Conservation (phyloP, 2,329 filamentous ascomycete species). For the Dryadomyces sulphureus region DNA sequence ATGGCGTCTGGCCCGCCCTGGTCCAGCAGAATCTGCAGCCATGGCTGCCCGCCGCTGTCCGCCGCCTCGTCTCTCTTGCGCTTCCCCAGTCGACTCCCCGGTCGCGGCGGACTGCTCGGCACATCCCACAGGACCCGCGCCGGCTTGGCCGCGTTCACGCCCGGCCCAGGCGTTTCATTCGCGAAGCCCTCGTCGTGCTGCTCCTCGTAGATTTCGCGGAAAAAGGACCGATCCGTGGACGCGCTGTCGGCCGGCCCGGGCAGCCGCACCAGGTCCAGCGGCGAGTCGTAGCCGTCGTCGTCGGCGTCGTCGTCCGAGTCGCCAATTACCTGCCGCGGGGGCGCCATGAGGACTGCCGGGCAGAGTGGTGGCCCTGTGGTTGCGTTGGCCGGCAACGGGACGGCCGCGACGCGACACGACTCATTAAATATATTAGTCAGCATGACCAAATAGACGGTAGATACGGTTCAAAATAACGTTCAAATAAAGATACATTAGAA, state of each 20-base stretch:
- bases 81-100: slow-evolving; percentile 5
- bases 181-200: slow-evolving; percentile 20
- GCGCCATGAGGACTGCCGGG: neutral
- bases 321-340: neutral
- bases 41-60: neutral
- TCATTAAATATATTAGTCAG: no score
- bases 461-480: no score
- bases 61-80: slow-evolving; percentile 6
- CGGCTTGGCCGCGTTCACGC: no score
- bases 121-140: slow-evolving; percentile 27
- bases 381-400: no score
- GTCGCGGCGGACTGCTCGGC: slow-evolving; percentile 23
- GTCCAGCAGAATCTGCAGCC: neutral
- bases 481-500: no score
- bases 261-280: neutral
- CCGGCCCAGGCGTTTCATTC: no score
- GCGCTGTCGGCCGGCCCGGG: slow-evolving; percentile 10
- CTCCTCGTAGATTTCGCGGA: slow-evolving; percentile 31
- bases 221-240: slow-evolving; percentile 34
- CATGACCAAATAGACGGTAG: no score
- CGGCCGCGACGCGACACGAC: no score
- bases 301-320: neutral
- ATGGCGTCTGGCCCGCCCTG: slow-evolving; percentile 15
- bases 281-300: neutral
- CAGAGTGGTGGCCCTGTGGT: neutral